Base-by-base conservation (phyloP, 768 basidiomycete genomes). In the Pulveroboletus sp. region DNA sequence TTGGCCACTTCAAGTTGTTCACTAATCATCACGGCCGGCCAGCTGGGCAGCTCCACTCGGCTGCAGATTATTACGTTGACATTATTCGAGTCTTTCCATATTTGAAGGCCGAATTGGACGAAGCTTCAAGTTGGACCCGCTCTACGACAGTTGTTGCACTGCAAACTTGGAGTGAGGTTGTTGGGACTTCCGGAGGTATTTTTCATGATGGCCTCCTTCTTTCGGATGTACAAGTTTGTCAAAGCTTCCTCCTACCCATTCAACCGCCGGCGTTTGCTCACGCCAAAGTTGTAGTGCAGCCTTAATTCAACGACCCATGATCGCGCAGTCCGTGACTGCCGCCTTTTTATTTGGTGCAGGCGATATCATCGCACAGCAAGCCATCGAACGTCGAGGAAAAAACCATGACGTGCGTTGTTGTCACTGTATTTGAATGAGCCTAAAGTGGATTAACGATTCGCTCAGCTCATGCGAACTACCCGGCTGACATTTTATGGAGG, bases 321-420 rank as follows among this genome's bases (percentile, higher is more conserved):
- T 80, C 16, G 69, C 81, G 2, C 85, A 87, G 55, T 86, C 82
- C 48, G 66, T 69, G 1, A 86, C 86, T 1, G 85, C 84, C 0
- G 79, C 76, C 1, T 57, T 85, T 43, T 70, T 91, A 9, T 91
- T 90, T 53, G 84, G 86, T 37, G 72, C 77, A 6, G 89, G 87
- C 19, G 90, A 92, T 62, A 58, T 93, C 1, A 77, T 94, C 36
- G 93, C 93, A 0, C 93, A 97, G 67, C 94, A 95, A 66, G 78
- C 71, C 1, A 78, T 94, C 17, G 94, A 94, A 62, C 74, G 73
- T 59, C 79, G 73, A 55, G 89, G 90, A 6, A 72, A 61, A 45
- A 65, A 83, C 3, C 92, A 95, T 61, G 92, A 97, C 55, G 87
- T 89, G 54, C 56, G 82, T 74, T 25, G 48, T 20, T 31, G 10